Base-by-base conservation (phyloP, 345 rosid species). In the Ailanthus altissimus region DNA sequence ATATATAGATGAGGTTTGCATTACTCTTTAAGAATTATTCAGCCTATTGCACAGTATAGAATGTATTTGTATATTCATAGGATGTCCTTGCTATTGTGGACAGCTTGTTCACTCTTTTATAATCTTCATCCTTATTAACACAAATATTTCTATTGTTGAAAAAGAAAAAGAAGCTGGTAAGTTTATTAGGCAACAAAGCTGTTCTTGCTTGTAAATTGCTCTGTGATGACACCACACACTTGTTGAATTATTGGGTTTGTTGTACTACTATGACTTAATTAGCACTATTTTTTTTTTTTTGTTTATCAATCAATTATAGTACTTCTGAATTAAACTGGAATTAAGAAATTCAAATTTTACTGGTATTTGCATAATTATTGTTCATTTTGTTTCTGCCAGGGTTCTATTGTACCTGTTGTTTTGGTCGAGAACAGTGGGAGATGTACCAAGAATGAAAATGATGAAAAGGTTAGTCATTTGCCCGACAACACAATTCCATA, bases 351-450 rank as follows among this genome's bases (percentile, higher is more conserved):
- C 25, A 8, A n/a, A n/a, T 56, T 56, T 20, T 56, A 20, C 59
- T n/a, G 13, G 59, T 21, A 56, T 7, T 21, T 3, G 13, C 59
- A 56, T 56, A 23, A 2, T n/a, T n/a, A n/a, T n/a, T n/a, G n/a
- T n/a, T n/a, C n/a, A n/a, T n/a, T n/a, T 70, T 70, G 13, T 66
- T 76, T 67, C 72, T 81, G 66, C 11, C 70, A 89, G 90, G 83
- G 59, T 67, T 77, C 86, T 49, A 70, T 67, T 6, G 80, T 84
- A 53, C 90, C 90, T 32, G 82, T 87, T 67, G 85, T 83, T 43
- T 81, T 87, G 77, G 90, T 86, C 32, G 90, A 89, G 84, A 89
- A 89, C 76, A 87, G 90, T 10, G 92, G 92, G 74, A 89, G 89
- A 83, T 89, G 92, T 64, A 67, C 81, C 63, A 87, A 84, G 88